Conservation (phyloP, 208 protist genomes). For the Trypanosoma lewisi region DNA sequence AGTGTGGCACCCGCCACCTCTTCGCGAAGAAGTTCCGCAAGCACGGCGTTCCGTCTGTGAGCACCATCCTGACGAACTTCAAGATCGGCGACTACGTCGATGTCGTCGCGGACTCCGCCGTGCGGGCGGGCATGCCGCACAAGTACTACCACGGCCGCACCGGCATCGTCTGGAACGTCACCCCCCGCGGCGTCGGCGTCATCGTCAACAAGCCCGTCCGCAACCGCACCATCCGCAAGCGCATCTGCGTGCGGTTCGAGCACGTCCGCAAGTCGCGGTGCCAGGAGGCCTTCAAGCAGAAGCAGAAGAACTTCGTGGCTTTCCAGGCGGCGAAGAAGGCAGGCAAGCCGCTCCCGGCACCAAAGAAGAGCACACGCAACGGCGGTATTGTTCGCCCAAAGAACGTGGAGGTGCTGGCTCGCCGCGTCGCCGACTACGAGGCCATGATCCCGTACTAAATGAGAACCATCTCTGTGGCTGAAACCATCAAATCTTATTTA, state of each 20-base stretch:
- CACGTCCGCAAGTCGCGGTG: constrained; percentile 96
- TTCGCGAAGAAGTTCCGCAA: constrained; percentile 98
- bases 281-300: constrained; percentile 88
- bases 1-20: constrained; percentile 96
- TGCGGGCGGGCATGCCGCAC: constrained; percentile 99
- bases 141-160: constrained; percentile 99
- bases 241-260: constrained; percentile 99
- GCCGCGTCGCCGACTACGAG: constrained; percentile 81
- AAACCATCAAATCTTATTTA: not conserved
- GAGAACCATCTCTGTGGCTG: not conserved
- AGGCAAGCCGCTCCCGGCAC: constrained; percentile 66
- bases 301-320: constrained; percentile 74
- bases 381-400: constrained; percentile 69
- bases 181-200: constrained; percentile 98
- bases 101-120: constrained; percentile 96
- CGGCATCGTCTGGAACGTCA: constrained; percentile 99
- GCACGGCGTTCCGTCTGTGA: constrained; percentile 90
- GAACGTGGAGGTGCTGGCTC: constrained; percentile 78
- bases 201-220: constrained; percentile 99
- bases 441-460: constrained; percentile 67
- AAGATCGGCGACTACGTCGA: constrained; percentile 99
- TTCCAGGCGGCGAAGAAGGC: constrained; percentile 78
- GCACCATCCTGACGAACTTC: constrained; percentile 96
- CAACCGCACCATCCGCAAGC: constrained; percentile 98
- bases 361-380: constrained; percentile 73